Conservation (phyloP, 768 basidiomycete genomes). For the Rhodosporidiobolus sp. region DNA sequence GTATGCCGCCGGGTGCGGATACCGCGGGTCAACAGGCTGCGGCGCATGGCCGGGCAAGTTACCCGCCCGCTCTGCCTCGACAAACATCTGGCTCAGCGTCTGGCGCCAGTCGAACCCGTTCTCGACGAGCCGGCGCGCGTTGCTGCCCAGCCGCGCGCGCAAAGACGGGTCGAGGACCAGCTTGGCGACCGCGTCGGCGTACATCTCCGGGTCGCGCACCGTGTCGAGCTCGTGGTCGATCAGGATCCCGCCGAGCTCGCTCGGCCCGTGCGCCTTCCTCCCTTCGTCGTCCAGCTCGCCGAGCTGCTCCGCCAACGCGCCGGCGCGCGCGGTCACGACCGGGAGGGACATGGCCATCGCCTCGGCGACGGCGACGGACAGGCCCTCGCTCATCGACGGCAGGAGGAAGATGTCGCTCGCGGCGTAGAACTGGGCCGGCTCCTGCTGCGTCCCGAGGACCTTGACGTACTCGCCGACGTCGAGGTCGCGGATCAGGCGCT, state of each 20-base stretch:
- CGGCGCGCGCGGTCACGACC: slow-evolving; percentile 34
- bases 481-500: not conserved
- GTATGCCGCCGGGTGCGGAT: slow-evolving; percentile 31
- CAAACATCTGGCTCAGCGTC: slow-evolving; percentile 20
- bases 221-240: slow-evolving; percentile 6
- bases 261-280: not conserved
- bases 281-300: slow-evolving; percentile 2
- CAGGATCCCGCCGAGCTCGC: not conserved
- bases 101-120: slow-evolving; percentile 32
- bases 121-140: slow-evolving; percentile 32
- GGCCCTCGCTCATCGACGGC: slow-evolving; percentile 38
- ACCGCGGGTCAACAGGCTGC: not conserved
- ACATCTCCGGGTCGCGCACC: slow-evolving; percentile 6
- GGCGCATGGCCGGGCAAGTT: slow-evolving; percentile 14
- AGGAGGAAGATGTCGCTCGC: slow-evolving; percentile 39
- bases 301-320: slow-evolving; percentile 39
- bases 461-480: slow-evolving; percentile 19
- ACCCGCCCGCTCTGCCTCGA: slow-evolving; percentile 9
- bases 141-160: not conserved
- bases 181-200: slow-evolving; percentile 20
- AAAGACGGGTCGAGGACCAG: slow-evolving; percentile 14
- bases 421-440: slow-evolving; percentile 8
- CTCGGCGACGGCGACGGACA: slow-evolving; percentile 39
- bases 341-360: slow-evolving; percentile 42
- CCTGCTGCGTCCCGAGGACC: slow-evolving; percentile 18